phyloP scores from a whole-genome alignment of 192 early-diverging fungal species.

The Coemansia sp. region DNA sequence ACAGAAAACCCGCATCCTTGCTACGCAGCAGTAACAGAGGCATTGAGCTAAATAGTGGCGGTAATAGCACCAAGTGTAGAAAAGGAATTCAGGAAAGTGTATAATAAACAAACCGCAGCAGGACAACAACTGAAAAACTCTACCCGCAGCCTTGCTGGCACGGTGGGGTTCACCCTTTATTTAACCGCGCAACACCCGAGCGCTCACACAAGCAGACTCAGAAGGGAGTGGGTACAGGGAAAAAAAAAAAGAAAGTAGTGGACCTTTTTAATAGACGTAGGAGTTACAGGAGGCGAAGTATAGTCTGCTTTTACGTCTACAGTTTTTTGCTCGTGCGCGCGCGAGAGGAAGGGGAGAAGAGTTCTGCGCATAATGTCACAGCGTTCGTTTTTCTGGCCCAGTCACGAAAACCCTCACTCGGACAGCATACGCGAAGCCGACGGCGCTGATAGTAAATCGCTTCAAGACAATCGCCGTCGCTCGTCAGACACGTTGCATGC shows the following conservation, averaged over 20 bases:
- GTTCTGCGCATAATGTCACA: conserved; percentile 24
- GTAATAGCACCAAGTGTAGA: neutral
- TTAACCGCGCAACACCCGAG: neutral
- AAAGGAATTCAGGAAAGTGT: neutral
- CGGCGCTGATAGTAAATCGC: conserved; percentile 1
- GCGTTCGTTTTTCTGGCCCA: conserved; percentile 35
- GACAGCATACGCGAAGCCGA: neutral
- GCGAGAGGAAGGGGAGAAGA: neutral
- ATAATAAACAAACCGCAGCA: neutral
- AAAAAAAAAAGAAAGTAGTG: too few species aligned
- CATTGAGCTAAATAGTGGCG: too few species aligned
- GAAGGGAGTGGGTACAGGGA: too few species aligned
- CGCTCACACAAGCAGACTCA: neutral
- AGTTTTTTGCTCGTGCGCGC: neutral
- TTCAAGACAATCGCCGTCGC: conserved; percentile 1
- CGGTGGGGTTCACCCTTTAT: neutral
- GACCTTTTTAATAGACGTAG: too few species aligned
- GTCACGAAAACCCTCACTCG: conserved; percentile 18
- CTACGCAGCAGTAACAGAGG: neutral
- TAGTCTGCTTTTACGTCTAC: neutral
- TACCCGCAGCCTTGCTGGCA: neutral
- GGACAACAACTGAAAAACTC: neutral
- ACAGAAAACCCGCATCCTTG: neutral
- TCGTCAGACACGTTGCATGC: too few species aligned
- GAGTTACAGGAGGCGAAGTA: neutral